Evolutionary conservation across 345 rosid species (phyloP).

Genomic region (Trapa bicornis): DNA sequence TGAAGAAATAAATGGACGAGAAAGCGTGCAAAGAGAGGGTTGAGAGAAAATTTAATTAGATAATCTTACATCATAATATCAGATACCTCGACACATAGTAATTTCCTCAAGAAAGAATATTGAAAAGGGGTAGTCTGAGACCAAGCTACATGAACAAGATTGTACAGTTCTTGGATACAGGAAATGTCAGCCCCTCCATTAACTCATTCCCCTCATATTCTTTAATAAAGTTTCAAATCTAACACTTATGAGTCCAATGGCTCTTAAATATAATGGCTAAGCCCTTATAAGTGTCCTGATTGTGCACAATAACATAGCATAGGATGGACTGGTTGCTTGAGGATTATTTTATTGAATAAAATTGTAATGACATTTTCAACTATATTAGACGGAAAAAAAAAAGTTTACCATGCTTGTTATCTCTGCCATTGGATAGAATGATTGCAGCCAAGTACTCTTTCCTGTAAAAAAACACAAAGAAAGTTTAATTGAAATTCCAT

Average conservation of each 20-base stretch:
- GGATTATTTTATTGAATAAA: not conserved
- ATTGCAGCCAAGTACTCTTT: not conserved
- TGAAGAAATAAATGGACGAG: slow-evolving; percentile 2
- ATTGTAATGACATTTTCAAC: not conserved
- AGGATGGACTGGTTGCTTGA: not conserved
- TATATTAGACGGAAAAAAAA: not conserved
- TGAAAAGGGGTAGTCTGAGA: not conserved
- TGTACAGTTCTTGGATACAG: not conserved
- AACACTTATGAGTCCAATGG: not conserved
- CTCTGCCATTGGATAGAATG: not conserved
- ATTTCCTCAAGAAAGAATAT: not conserved
- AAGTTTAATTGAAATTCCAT: not conserved
- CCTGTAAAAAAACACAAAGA: not conserved
- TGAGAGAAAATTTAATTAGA: not conserved
- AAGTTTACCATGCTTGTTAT: not conserved
- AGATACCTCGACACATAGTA: not conserved
- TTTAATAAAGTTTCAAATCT: not conserved
- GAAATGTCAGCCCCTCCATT: not conserved
- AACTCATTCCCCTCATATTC: not conserved
- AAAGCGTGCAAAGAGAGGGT: not conserved
- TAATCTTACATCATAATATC: not conserved
- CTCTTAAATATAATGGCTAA: not conserved
- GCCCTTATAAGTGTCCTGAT: not conserved
- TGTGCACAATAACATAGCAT: not conserved
- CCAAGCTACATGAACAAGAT: not conserved